Percentiles rank a stretch among this genome's conserved stretches.
Conservation (phyloP, 2,329 filamentous ascomycete genomes). For the Trichoderma brevicompactum region DNA sequence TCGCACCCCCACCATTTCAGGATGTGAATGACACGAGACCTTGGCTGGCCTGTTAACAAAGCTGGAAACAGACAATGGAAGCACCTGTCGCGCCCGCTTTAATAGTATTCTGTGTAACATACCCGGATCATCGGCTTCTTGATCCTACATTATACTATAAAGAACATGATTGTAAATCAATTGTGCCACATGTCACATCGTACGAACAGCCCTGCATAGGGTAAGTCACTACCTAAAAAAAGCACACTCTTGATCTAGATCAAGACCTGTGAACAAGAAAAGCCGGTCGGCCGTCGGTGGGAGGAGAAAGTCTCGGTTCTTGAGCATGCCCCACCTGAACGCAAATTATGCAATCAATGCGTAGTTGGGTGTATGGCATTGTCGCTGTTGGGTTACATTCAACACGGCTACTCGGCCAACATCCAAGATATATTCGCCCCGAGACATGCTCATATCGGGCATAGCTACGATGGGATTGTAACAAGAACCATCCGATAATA, state of each 20-base stretch:
- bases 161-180: neutral
- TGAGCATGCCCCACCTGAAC: neutral
- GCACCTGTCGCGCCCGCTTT: neutral
- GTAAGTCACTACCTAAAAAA: neutral
- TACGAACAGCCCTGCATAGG: neutral
- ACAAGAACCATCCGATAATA: too few relatives aligned
- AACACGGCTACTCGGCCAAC: neutral
- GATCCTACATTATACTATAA: neutral
- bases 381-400: neutral
- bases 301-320: neutral
- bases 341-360: neutral
- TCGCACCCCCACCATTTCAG: conserved; percentile 13
- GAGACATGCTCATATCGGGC: neutral
- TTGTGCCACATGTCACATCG: neutral
- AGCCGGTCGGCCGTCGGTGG: neutral
- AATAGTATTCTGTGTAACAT: neutral
- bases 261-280: conserved; percentile 3
- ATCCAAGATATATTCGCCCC: neutral
- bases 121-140: conserved; percentile 15
- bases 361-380: neutral
- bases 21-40: conserved; percentile 14
- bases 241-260: neutral
- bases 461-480: too few relatives aligned
- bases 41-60: neutral
- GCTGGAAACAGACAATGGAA: neutral